These are phyloP conservation scores for Sporothrix protearum DNA, from an alignment of 2,329 filamentous ascomycete genomes.

Conservation along the genomic window DNA sequence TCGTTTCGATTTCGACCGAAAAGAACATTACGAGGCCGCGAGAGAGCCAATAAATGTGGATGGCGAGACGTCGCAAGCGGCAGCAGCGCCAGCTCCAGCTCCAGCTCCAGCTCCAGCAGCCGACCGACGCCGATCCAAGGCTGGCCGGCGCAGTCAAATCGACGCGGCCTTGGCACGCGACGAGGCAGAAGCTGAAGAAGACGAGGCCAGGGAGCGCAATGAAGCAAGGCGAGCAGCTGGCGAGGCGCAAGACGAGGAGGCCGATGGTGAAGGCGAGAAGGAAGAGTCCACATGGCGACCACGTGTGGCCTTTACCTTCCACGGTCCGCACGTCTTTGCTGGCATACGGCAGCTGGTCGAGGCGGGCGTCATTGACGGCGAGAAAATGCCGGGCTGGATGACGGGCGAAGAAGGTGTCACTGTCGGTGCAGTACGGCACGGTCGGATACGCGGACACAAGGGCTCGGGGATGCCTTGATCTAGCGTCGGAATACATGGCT, in stretches of 20 bases:
- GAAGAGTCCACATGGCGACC: constrained; percentile 48
- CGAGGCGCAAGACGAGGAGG: constrained; percentile 27
- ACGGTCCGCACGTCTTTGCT: constrained; percentile 74
- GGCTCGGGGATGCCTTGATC: constrained; percentile 49
- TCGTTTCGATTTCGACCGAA: constrained; percentile 20
- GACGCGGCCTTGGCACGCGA: constrained; percentile 37
- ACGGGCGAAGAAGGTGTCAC: constrained; percentile 82
- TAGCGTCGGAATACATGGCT: neutral
- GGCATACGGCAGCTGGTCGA: constrained; percentile 77
- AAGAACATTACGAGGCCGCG: constrained; percentile 9
- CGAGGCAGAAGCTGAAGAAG: constrained; percentile 34
- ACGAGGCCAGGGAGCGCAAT: constrained; percentile 32
- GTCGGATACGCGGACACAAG: constrained; percentile 59
- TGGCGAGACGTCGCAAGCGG: constrained; percentile 11
- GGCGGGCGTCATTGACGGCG: constrained; percentile 68
- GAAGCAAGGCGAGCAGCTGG: constrained; percentile 28
- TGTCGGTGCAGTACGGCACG: constrained; percentile 63
- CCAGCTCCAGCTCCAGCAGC: neutral
- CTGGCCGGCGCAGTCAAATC: constrained; percentile 37
- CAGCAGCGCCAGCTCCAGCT: too few species aligned
- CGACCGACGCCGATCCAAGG: constrained; percentile 5
- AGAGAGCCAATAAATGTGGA: constrained; percentile 24
- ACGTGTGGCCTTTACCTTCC: constrained; percentile 63
- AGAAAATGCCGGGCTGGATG: constrained; percentile 84
- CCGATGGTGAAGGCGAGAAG: constrained; percentile 30